A percentile compares a stretch with the other conserved stretches of the same genome.
Conservation (phyloP, 1,139 yeast species). For the Suhomyces chickasaworum region DNA sequence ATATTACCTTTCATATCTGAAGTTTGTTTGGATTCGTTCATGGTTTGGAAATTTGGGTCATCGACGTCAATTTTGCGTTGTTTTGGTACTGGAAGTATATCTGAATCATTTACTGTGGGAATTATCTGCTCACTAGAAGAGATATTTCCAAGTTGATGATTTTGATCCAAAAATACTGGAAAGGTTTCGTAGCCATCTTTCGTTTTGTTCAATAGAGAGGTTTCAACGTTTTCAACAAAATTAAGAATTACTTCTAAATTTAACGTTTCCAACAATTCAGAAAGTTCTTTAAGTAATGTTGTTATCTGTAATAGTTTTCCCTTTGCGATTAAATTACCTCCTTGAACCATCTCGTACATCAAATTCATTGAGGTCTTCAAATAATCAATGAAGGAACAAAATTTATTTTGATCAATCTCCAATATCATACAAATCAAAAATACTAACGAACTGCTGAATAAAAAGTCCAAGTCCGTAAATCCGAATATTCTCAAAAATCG, state of each 20-base stretch:
- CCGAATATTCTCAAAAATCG: slow-evolving; percentile 27
- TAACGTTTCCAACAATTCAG: slow-evolving; percentile 9
- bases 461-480: slow-evolving; percentile 31
- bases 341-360: slow-evolving; percentile 25
- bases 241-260: neutral
- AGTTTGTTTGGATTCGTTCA: neutral
- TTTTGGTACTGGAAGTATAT: neutral
- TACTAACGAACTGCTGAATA: slow-evolving; percentile 26
- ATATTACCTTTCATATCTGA: neutral
- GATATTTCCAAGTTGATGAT: too few species aligned
- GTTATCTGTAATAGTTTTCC: slow-evolving; percentile 27
- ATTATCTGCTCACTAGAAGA: too few species aligned
- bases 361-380: slow-evolving; percentile 24
- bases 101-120: neutral
- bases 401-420: slow-evolving; percentile 15
- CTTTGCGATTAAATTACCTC: slow-evolving; percentile 30
- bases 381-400: slow-evolving; percentile 23
- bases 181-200: neutral
- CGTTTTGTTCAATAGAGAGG: neutral
- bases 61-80: neutral
- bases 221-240: neutral
- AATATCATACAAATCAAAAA: slow-evolving; percentile 28
- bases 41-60: neutral
- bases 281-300: slow-evolving; percentile 19
- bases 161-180: neutral